Evolutionary conservation across 768 basidiomycete genomes (phyloP), one percentile per base, ranked within the genome.

Genomic region (Hydnomerulius pinastri): DNA sequence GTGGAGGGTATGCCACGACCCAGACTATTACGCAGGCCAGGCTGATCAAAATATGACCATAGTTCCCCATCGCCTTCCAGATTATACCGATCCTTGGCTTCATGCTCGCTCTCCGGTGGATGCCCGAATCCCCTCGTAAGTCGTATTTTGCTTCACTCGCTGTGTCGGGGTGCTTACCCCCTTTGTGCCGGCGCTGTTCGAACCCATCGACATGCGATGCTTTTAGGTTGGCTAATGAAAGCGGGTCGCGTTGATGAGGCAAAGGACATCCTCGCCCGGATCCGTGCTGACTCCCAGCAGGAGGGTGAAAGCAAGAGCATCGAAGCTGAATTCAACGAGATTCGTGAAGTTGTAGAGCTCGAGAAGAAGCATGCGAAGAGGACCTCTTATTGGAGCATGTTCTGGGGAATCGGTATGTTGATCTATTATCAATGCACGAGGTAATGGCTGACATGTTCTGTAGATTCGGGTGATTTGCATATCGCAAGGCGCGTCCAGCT

Each of bases 61-160:
- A 74, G 55, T 73, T 77, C 61, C 73, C 74, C 10, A 72, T 77
- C 18, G 75, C 73, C 2, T 75, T 77, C 60, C 75, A 77, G 53
- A 72, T 74, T 20, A 57, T 76, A 2, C 73, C 74, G 2, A 63
- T 74, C 15, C 49, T 70, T 18, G 61, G 65, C 9, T 75, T 76
- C 60, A 70, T 76, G 67, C 28, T 56, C 20, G 58, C 55, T 37
- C 33, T 64, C 20, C 54, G 48, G 2, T 53, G 43, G 35, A 62
- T 76, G 70, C 73, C 74, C 3, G 73, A 68, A 40, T 68, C 63
- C 9, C 65, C 68, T 8, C 63, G 63, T 32, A 32, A 32, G 30
- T 32, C 8, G 15, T 15, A 8, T 32, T 32, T 32, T n/a, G 30
- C 7, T 43, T 17, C n/a, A n/a, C n/a, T n/a, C n/a, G n/a, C n/a